Evolutionary conservation across 2,329 filamentous ascomycete species (phyloP).

Genomic region (Arthrobotrys megalospora): DNA sequence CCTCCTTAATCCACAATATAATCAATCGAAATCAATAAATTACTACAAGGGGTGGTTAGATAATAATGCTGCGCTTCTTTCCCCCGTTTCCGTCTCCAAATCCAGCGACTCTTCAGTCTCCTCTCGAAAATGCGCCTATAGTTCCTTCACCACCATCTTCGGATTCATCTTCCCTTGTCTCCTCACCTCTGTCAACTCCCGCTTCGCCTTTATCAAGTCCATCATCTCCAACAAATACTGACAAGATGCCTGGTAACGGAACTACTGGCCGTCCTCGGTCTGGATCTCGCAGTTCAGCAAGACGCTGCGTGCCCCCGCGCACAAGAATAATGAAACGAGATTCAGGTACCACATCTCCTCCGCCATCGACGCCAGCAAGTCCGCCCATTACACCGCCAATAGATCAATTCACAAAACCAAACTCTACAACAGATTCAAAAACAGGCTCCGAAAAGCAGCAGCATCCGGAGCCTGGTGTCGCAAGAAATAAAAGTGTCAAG

Average conservation of each 20-base stretch:
- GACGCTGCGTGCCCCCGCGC: constrained; percentile 50
- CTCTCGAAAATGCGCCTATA: constrained; percentile 44
- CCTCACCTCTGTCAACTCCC: constrained; percentile 27
- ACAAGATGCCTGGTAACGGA: constrained; percentile 10
- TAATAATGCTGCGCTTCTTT: constrained; percentile 51
- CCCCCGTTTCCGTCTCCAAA: constrained; percentile 59
- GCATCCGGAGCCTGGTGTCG: constrained; percentile 2
- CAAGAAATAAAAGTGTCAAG: constrained; percentile 44
- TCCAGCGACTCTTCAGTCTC: constrained; percentile 37
- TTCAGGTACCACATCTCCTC: constrained; percentile 14
- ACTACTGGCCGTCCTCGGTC: constrained; percentile 31
- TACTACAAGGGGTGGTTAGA: neutral
- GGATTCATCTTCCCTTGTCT: constrained; percentile 42
- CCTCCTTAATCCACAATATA: neutral
- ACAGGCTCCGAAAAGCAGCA: constrained; percentile 25
- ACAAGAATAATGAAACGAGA: constrained; percentile 56
- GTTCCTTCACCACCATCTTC: constrained; percentile 40
- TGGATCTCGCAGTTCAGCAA: constrained; percentile 49
- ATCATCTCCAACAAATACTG: constrained; percentile 29
- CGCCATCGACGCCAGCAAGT: constrained; percentile 26
- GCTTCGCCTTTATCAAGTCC: constrained; percentile 35
- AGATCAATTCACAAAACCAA: constrained; percentile 12
- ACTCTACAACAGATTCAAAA: neutral
- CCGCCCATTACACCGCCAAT: constrained; percentile 46
- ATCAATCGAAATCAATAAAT: constrained; percentile 12